Conservation (phyloP, 2,329 filamentous ascomycete genomes). For the Colletotrichum incanum region DNA sequence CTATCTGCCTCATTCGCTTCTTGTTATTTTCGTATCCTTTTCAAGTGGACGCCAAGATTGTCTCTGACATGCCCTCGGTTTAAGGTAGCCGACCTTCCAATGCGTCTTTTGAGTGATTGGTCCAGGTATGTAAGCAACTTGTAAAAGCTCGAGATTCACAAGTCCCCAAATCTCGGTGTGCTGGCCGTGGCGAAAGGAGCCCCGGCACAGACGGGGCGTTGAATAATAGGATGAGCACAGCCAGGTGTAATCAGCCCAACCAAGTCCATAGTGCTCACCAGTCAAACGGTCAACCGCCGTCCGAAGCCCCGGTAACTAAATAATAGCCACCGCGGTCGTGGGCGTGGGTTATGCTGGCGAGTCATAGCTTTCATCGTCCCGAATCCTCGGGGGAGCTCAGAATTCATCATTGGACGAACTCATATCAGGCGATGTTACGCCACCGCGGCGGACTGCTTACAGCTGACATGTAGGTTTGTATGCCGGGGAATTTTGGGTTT, state of each 20-base stretch:
- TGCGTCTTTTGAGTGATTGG: not conserved
- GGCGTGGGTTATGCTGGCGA: not conserved
- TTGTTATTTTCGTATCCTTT: not conserved
- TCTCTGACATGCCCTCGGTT: not conserved
- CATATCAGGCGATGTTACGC: not conserved
- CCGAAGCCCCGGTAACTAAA: not conserved
- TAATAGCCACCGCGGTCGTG: not conserved
- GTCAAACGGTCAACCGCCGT: slow-evolving; percentile 5
- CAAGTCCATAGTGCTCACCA: not conserved
- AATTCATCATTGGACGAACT: slow-evolving; percentile 9
- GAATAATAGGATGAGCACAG: not conserved
- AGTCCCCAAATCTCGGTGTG: not conserved
- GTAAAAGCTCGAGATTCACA: not conserved
- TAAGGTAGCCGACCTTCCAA: not conserved
- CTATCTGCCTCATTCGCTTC: slow-evolving; percentile 3
- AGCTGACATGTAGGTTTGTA: not conserved
- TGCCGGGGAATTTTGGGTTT: too few relatives aligned
- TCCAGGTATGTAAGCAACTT: not conserved
- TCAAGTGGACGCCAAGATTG: not conserved
- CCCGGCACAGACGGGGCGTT: not conserved
- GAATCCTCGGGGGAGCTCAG: slow-evolving; percentile 6
- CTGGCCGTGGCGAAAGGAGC: not conserved
- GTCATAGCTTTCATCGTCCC: slow-evolving; percentile 4
- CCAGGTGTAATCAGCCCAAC: not conserved
- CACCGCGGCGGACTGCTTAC: not conserved